Evolutionary conservation across 805 yeast species (phyloP).

Genomic region (Wickerhamiella siamensis): DNA sequence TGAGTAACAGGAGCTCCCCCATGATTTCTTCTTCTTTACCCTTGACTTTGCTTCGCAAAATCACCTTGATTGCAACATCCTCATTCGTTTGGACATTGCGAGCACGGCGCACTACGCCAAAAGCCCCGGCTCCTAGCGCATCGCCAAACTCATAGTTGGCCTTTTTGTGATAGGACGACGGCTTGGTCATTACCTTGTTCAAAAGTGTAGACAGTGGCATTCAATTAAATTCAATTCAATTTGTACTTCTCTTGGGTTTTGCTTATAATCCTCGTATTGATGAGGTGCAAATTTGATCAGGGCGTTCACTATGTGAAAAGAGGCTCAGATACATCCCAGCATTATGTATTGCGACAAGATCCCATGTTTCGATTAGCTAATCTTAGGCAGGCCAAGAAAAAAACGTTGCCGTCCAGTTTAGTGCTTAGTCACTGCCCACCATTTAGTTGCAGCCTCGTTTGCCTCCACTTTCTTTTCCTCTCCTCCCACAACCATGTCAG

Average conservation of each 20-base stretch:
- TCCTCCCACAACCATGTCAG: conserved; percentile 2
- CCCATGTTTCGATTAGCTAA: too few relatives aligned
- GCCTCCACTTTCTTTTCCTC: not conserved
- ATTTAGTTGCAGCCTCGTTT: too few relatives aligned
- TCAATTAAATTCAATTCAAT: too few relatives aligned
- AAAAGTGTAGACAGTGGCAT: conserved; percentile 20
- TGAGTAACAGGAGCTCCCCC: conserved; percentile 62
- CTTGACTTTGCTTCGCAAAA: conserved; percentile 68
- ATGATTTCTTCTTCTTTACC: conserved; percentile 64
- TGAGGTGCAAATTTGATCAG: too few relatives aligned
- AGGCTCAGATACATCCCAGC: too few relatives aligned
- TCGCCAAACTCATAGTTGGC: conserved; percentile 59
- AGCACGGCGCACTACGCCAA: conserved; percentile 83
- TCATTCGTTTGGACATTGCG: conserved; percentile 36
- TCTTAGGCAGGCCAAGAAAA: too few relatives aligned
- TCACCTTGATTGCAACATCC: conserved; percentile 80
- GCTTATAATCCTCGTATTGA: too few relatives aligned
- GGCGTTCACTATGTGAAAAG: too few relatives aligned
- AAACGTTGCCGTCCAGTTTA: too few relatives aligned
- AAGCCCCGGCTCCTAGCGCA: conserved; percentile 88
- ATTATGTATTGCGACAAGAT: too few relatives aligned
- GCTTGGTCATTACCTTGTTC: conserved; percentile 57
- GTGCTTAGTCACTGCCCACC: too few relatives aligned
- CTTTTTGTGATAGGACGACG: conserved; percentile 52
- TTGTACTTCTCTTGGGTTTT: too few relatives aligned